Evolutionary conservation across 1,139 yeast genomes (phyloP).

Genomic region (Candida buenavistaensis): DNA sequence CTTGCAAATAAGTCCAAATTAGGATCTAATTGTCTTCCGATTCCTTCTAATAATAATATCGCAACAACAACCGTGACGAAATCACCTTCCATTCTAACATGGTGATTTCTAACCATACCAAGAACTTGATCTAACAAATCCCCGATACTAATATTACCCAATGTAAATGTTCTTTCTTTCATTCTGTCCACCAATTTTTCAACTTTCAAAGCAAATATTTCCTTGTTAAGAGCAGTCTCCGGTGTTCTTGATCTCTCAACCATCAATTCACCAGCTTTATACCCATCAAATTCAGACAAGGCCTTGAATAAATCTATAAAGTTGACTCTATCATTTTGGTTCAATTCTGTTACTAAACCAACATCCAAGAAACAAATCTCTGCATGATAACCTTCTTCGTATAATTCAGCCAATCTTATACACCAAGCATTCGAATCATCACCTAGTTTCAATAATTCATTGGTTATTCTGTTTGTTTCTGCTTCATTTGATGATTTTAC

Average conservation of each 20-base stretch:
- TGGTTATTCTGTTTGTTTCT: slow-evolving; percentile 51
- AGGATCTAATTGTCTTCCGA: slow-evolving; percentile 93
- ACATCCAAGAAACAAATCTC: slow-evolving; percentile 91
- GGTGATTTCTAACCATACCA: slow-evolving; percentile 88
- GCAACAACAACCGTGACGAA: slow-evolving; percentile 93
- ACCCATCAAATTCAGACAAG: slow-evolving; percentile 89
- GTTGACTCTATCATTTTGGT: slow-evolving; percentile 72
- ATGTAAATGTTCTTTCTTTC: slow-evolving; percentile 83
- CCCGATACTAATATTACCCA: slow-evolving; percentile 91
- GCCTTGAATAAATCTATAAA: slow-evolving; percentile 89
- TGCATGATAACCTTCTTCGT: slow-evolving; percentile 70
- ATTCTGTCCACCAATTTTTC: slow-evolving; percentile 79
- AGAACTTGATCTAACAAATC: slow-evolving; percentile 85
- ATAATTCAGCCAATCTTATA: slow-evolving; percentile 46
- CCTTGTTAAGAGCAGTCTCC: slow-evolving; percentile 81
- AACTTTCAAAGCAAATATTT: slow-evolving; percentile 83
- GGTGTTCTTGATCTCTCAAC: slow-evolving; percentile 93
- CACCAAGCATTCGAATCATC: slow-evolving; percentile 51
- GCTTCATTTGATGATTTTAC: slow-evolving; percentile 45
- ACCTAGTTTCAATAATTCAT: slow-evolving; percentile 40
- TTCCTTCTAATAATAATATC: slow-evolving; percentile 84
- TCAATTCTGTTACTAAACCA: slow-evolving; percentile 89
- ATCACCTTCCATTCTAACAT: slow-evolving; percentile 97
- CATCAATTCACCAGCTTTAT: slow-evolving; percentile 92
- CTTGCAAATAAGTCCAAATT: slow-evolving; percentile 91